These are phyloP conservation scores for Penicillium alfredii DNA, from an alignment of 495 filamentous ascomycete species.

Conservation along the genomic window DNA sequence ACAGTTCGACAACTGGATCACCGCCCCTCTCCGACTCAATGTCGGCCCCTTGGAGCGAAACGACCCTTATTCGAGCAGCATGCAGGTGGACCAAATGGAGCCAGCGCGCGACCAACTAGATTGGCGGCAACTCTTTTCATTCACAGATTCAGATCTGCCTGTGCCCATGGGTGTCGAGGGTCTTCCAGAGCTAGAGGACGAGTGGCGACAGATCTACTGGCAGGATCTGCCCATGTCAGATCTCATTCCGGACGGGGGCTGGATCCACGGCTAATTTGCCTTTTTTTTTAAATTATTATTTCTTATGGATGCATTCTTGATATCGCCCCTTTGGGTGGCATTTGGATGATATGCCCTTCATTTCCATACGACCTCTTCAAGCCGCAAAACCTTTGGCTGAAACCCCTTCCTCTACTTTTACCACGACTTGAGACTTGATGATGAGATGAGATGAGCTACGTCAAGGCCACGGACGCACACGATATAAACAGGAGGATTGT, in stretches of 20 bases:
- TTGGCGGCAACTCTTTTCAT: constrained; percentile 44
- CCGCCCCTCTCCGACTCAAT: constrained; percentile 26
- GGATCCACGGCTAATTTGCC: constrained; percentile 28
- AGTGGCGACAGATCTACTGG: constrained; percentile 47
- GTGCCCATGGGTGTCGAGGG: constrained; percentile 37
- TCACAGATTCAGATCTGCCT: constrained; percentile 37
- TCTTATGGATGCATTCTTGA: too few species aligned
- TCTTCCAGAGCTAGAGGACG: constrained; percentile 40
- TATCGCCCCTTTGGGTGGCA: too few species aligned
- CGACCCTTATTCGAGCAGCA: constrained; percentile 19
- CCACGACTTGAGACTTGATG: constrained; percentile 10
- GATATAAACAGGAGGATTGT: neutral
- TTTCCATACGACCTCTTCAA: too few species aligned
- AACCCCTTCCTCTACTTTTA: neutral
- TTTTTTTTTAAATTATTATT: neutral
- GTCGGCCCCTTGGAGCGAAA: constrained; percentile 23
- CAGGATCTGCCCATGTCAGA: constrained; percentile 43
- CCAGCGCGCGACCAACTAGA: constrained; percentile 36
- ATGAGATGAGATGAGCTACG: constrained; percentile 26
- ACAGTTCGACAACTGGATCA: constrained; percentile 38
- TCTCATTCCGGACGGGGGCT: constrained; percentile 38
- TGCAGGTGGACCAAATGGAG: constrained; percentile 32
- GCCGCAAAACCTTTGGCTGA: too few species aligned
- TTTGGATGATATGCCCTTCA: too few species aligned
- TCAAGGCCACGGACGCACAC: constrained; percentile 12